Base-by-base conservation (phyloP, 345 rosid genomes). In the Carallia brachiata region DNA sequence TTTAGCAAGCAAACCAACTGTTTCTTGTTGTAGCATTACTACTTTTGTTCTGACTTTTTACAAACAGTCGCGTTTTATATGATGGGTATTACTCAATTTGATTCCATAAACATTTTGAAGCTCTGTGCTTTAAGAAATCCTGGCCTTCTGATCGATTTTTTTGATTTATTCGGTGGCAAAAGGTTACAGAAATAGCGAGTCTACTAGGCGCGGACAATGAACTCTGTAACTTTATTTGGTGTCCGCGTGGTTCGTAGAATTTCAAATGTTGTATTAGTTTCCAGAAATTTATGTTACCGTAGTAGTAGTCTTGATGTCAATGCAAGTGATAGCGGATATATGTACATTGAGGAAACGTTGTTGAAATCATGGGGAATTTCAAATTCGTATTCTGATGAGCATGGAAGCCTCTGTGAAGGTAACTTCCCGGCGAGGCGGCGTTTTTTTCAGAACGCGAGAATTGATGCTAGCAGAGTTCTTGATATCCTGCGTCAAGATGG, bases 401-500 rank as follows among this genome's bases (percentile, higher is more conserved):
- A 63, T 55, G 78, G 39, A n/a, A 72, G 55, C 34, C 34, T 32
- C 34, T 32, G 34, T 32, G 4, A 69, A 59, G 78, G 66, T 50
- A 36, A 61, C 23, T 64, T 71, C 34, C 63, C 74, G 5, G 71
- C 12, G 19, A 73, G 87, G 67, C 74, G 52, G 58, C 61, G 61
- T 7, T 85, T 81, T 80, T n/a, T 82, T 7, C 76, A 78, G 72
- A 78, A 67, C 36, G 83, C 67, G 37, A 84, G 74, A 74, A 52
- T 65, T 8, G 79, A 86, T 73, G 96, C 93, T 50, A 71, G 66
- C 59, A 85, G 80, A 37, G 79, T 89, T 66, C 84, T 91, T 57
- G 84, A 83, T 69, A 72, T 86, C 68, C 84, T 94, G 60, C 75
- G 66, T 39, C 85, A 80, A 70, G 95, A 87, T 74, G 90, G 87